These are phyloP conservation scores for Yamadazyma trypodendri DNA, from an alignment of 1,139 yeast genomes.

Conservation along the genomic window DNA sequence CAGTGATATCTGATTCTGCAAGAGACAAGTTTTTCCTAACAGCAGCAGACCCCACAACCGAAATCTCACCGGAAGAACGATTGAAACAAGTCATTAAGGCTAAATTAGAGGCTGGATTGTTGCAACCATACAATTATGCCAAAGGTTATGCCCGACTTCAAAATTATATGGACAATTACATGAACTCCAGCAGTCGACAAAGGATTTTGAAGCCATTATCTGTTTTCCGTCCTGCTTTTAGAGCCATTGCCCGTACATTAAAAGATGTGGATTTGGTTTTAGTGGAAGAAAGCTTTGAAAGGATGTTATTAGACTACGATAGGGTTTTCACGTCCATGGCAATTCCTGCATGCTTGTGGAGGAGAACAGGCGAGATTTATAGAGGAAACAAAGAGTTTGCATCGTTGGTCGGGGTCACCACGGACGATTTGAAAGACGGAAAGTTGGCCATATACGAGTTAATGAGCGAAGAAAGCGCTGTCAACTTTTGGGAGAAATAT, in stretches of 20 bases:
- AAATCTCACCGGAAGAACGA: slow-evolving; percentile 91
- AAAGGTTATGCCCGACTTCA: slow-evolving; percentile 90
- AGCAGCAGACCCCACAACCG: slow-evolving; percentile 96
- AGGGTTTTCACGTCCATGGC: slow-evolving; percentile 97
- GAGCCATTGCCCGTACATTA: slow-evolving; percentile 88
- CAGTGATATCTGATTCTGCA: slow-evolving; percentile 72
- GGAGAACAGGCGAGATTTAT: slow-evolving; percentile 95
- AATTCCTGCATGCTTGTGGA: slow-evolving; percentile 96
- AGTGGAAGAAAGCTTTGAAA: slow-evolving; percentile 92
- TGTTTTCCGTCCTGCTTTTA: slow-evolving; percentile 87
- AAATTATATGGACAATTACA: slow-evolving; percentile 88
- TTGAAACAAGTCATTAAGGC: slow-evolving; percentile 95
- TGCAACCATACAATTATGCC: slow-evolving; percentile 93
- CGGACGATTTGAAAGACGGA: slow-evolving; percentile 91
- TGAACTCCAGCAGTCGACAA: slow-evolving; percentile 82
- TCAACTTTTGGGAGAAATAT: slow-evolving; percentile 97
- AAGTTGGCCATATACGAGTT: slow-evolving; percentile 88
- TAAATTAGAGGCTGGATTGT: slow-evolving; percentile 86
- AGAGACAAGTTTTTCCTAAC: slow-evolving; percentile 91
- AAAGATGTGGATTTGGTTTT: slow-evolving; percentile 89
- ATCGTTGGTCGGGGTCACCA: slow-evolving; percentile 85
- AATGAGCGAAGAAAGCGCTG: slow-evolving; percentile 96
- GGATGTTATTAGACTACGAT: slow-evolving; percentile 91
- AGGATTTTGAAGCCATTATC: slow-evolving; percentile 86
- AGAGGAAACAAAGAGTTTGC: slow-evolving; percentile 97